Percentiles rank a stretch among this genome's conserved stretches.
phyloP scores from a whole-genome alignment of 164 flowering plant genomes.

The Aristolochia fimbriata region DNA sequence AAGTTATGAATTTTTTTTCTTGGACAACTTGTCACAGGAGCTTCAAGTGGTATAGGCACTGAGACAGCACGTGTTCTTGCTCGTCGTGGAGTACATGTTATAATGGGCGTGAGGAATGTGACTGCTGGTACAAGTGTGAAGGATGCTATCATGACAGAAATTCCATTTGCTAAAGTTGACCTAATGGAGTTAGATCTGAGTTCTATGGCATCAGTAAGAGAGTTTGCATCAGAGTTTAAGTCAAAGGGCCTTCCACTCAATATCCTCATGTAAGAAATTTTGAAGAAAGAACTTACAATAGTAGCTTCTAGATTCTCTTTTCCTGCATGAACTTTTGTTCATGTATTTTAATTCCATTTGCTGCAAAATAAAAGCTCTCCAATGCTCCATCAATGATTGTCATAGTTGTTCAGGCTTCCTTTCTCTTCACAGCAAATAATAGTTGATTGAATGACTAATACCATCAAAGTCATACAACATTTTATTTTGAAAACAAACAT shows the following conservation, averaged over 20 bases:
- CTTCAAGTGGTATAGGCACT: conserved; percentile 75
- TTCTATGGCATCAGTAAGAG: conserved; percentile 58
- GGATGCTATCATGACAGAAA: conserved; percentile 44
- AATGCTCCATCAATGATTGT: background rate
- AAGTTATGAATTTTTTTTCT: background rate
- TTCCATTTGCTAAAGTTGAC: conserved; percentile 54
- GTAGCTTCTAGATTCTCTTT: background rate
- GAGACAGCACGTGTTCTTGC: conserved; percentile 80
- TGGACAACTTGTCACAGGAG: conserved; percentile 40
- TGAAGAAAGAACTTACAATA: background rate
- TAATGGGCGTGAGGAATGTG: conserved; percentile 68
- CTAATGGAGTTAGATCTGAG: conserved; percentile 70
- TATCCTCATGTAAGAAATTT: conserved; percentile 55
- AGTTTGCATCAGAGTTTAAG: conserved; percentile 47
- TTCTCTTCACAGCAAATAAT: background rate
- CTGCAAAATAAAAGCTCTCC: background rate
- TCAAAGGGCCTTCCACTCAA: conserved; percentile 47
- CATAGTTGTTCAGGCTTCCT: background rate
- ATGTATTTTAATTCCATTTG: too few relatives aligned
- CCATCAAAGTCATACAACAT: too few relatives aligned
- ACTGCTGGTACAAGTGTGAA: conserved; percentile 38
- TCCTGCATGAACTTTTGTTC: background rate
- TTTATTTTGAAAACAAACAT: too few relatives aligned
- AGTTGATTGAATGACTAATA: too few relatives aligned
- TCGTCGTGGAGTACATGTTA: conserved; percentile 52